Evolutionary conservation across 2,329 filamentous ascomycete genomes (phyloP).

Genomic region (Cryphonectria nitschkei): DNA sequence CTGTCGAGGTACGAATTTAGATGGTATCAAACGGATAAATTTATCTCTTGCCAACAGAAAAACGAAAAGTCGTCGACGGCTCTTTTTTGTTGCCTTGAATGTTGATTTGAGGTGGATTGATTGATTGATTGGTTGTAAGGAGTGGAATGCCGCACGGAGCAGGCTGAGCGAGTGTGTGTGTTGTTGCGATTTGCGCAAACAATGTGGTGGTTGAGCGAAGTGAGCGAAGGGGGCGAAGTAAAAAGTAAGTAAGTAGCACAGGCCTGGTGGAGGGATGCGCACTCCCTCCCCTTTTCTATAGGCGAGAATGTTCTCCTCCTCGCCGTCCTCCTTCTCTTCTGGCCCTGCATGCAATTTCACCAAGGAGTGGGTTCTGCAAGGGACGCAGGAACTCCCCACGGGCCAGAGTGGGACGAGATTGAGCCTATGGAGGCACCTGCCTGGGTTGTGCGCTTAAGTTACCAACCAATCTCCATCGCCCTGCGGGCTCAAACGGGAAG

Average conservation of each 20-base stretch:
- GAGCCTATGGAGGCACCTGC: conserved; percentile 1
- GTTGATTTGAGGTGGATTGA: neutral
- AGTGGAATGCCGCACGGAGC: conserved; percentile 28
- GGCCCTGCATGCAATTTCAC: conserved; percentile 24
- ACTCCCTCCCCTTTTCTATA: conserved; percentile 21
- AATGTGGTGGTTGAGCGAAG: neutral
- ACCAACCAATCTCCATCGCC: conserved; percentile 3
- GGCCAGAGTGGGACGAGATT: conserved; percentile 8
- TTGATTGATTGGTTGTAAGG: conserved; percentile 12
- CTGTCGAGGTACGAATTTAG: conserved; percentile 9
- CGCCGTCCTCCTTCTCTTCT: neutral
- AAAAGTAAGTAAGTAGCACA: conserved; percentile 6
- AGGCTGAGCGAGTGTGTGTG: conserved; percentile 22
- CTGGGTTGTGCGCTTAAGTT: neutral
- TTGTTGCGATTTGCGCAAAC: neutral
- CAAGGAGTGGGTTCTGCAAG: conserved; percentile 25
- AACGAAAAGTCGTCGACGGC: neutral
- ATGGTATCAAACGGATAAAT: conserved; percentile 4
- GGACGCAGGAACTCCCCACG: conserved; percentile 17
- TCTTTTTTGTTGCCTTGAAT: neutral
- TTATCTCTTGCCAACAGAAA: neutral
- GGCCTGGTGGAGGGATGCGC: conserved; percentile 9
- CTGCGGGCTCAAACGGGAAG: conserved; percentile 13
- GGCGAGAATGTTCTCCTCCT: neutral
- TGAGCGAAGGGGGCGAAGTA: conserved; percentile 4